Percentiles rank a stretch among this genome's conserved stretches.
Evolutionary conservation across 805 yeast species (phyloP).

Genomic region (Phaffomyces opuntiae): DNA sequence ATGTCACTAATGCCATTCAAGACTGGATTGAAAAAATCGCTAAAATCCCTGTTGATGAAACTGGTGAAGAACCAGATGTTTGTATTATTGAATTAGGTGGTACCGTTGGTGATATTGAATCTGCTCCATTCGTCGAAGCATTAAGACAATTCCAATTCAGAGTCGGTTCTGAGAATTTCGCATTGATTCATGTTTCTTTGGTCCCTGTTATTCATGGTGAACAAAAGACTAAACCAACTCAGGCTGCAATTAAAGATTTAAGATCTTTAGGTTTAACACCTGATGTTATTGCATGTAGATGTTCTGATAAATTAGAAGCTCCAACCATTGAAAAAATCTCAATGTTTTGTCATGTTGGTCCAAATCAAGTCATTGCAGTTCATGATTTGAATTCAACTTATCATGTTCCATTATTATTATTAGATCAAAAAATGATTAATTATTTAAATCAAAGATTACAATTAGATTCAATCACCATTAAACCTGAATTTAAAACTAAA

Average conservation of each 20-base stretch:
- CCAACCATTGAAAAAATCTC: slow-evolving; percentile 94
- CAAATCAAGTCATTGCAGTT: slow-evolving; percentile 95
- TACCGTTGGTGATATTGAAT: slow-evolving; percentile 98
- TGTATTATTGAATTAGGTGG: slow-evolving; percentile 98
- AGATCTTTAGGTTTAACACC: slow-evolving; percentile 93
- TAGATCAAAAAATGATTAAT: slow-evolving; percentile 78
- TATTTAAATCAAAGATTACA: slow-evolving; percentile 64
- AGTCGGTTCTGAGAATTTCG: slow-evolving; percentile 90
- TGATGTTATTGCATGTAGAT: slow-evolving; percentile 97
- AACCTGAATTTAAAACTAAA: slow-evolving; percentile 44
- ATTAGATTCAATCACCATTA: slow-evolving; percentile 40
- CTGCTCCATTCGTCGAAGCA: slow-evolving; percentile 98
- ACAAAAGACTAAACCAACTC: slow-evolving; percentile 98
- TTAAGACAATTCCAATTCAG: slow-evolving; percentile 97
- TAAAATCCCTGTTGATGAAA: slow-evolving; percentile 81
- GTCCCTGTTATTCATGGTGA: slow-evolving; percentile 98
- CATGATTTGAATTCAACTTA: slow-evolving; percentile 96
- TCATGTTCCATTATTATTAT: slow-evolving; percentile 89
- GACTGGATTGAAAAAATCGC: slow-evolving; percentile 97
- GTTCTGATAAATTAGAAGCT: slow-evolving; percentile 71
- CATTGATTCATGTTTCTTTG: slow-evolving; percentile 91
- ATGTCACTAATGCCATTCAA: slow-evolving; percentile 93
- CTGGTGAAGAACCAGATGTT: slow-evolving; percentile 87
- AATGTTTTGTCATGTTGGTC: slow-evolving; percentile 98
- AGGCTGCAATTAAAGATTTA: slow-evolving; percentile 96